phyloP scores from a whole-genome alignment of 164 flowering plant genomes.

The Magnolia officinalis region DNA sequence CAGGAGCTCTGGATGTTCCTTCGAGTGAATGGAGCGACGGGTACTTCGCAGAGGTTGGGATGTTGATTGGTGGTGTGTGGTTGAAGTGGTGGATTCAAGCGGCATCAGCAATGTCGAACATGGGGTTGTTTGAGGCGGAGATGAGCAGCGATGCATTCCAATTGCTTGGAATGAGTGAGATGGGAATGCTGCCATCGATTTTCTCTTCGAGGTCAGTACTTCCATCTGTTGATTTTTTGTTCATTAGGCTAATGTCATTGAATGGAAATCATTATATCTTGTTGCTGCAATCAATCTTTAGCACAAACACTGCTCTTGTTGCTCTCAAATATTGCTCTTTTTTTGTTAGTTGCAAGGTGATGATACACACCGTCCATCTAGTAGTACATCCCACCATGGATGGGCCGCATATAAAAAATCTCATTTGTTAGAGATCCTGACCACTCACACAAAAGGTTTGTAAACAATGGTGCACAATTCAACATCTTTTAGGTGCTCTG shows the following conservation, averaged over 20 bases:
- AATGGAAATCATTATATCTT: neutral
- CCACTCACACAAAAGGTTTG: no score
- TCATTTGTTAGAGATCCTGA: no score
- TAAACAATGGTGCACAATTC: neutral
- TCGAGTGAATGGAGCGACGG: conserved; percentile 83
- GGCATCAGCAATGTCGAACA: conserved; percentile 81
- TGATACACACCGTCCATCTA: no score
- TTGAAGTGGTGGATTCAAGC: conserved; percentile 90
- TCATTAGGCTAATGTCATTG: neutral
- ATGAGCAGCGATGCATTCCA: conserved; percentile 92
- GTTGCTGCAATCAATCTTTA: neutral
- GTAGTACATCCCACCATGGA: no score
- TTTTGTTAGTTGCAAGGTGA: no score
- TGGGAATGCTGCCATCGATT: conserved; percentile 80
- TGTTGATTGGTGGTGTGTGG: conserved; percentile 84
- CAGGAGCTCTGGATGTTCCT: conserved; percentile 55
- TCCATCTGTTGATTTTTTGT: neutral
- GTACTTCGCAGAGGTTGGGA: conserved; percentile 83
- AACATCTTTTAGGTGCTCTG: neutral
- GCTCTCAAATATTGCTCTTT: neutral
- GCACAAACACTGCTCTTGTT: neutral
- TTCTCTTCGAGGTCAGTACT: conserved; percentile 56
- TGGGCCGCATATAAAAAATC: no score
- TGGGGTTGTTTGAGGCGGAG: conserved; percentile 93
- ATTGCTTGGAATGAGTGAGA: conserved; percentile 90